A percentile compares a stretch with the other conserved stretches of the same genome.
These are phyloP conservation scores for Ichthyophthirius multifiliis DNA, from an alignment of 169 alveolate species.

Conservation along the genomic window DNA sequence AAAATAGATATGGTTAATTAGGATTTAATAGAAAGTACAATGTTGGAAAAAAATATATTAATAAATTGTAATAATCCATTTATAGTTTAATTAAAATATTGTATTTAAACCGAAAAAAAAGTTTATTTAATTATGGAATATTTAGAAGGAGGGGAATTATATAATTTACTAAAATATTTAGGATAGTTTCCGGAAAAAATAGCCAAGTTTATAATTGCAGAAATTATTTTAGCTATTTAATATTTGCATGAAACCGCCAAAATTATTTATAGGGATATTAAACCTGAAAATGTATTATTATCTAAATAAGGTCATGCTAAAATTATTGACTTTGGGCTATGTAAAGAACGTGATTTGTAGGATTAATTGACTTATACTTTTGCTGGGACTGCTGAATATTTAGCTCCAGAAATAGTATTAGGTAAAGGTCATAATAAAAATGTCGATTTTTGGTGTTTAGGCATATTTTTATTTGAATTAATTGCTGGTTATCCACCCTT, in stretches of 20 bases:
- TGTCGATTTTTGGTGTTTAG: constrained; percentile 60
- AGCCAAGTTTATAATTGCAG: constrained; percentile 47
- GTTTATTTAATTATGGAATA: constrained; percentile 59
- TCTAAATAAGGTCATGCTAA: constrained; percentile 53
- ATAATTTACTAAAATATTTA: background rate
- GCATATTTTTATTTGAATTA: constrained; percentile 49
- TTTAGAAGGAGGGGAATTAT: constrained; percentile 61
- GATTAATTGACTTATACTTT: constrained; percentile 45
- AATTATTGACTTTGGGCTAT: constrained; percentile 62
- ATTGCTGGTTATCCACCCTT: constrained; percentile 48
- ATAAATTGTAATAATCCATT: constrained; percentile 53
- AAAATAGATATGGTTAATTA: constrained; percentile 53
- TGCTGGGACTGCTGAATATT: constrained; percentile 68
- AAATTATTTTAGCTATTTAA: constrained; percentile 47
- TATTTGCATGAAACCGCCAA: constrained; percentile 33
- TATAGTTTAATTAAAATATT: constrained; percentile 52
- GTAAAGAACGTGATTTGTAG: constrained; percentile 26
- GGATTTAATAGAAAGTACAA: constrained; percentile 45
- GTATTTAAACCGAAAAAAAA: constrained; percentile 59
- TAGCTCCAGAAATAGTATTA: constrained; percentile 63
- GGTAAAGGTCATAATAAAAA: constrained; percentile 48
- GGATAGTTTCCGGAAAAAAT: background rate
- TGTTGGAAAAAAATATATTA: constrained; percentile 56
- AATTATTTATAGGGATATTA: constrained; percentile 57
- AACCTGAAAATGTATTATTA: constrained; percentile 62